phyloP scores from a whole-genome alignment of 2,329 filamentous ascomycete genomes.

The Microsporum canis region DNA sequence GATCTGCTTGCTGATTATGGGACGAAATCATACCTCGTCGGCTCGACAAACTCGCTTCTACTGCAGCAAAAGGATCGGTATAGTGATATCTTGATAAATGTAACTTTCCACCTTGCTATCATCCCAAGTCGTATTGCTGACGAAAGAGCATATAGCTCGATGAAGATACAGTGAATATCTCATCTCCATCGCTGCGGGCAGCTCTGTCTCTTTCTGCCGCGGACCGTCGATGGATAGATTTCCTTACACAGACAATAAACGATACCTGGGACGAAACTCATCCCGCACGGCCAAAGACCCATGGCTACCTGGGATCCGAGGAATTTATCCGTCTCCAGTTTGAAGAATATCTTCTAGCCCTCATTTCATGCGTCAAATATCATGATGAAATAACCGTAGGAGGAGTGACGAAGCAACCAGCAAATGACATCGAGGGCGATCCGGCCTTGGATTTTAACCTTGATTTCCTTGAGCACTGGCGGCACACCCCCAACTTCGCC shows the following conservation, averaged over 20 bases:
- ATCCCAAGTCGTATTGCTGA: background rate
- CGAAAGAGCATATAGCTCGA: constrained; percentile 49
- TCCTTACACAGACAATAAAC: constrained; percentile 81
- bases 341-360: constrained; percentile 84
- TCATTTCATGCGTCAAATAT: constrained; percentile 83
- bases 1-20: constrained; percentile 86
- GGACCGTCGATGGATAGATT: constrained; percentile 93
- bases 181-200: constrained; percentile 62
- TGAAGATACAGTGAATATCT: constrained; percentile 73
- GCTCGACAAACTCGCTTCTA: constrained; percentile 88
- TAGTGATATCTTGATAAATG: constrained; percentile 88
- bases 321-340: constrained; percentile 97
- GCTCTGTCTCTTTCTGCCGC: constrained; percentile 71
- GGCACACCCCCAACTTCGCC: constrained; percentile 75
- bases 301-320: constrained; percentile 90
- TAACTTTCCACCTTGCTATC: constrained; percentile 20
- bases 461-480: constrained; percentile 83
- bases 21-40: constrained; percentile 94
- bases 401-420: constrained; percentile 16
- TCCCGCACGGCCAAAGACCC: constrained; percentile 77
- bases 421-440: constrained; percentile 60
- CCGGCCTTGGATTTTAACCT: constrained; percentile 70
- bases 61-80: constrained; percentile 92
- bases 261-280: constrained; percentile 95
- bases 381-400: constrained; percentile 52